Conservation (phyloP, 805 yeast species). For the Brettanomyces anomalus region DNA sequence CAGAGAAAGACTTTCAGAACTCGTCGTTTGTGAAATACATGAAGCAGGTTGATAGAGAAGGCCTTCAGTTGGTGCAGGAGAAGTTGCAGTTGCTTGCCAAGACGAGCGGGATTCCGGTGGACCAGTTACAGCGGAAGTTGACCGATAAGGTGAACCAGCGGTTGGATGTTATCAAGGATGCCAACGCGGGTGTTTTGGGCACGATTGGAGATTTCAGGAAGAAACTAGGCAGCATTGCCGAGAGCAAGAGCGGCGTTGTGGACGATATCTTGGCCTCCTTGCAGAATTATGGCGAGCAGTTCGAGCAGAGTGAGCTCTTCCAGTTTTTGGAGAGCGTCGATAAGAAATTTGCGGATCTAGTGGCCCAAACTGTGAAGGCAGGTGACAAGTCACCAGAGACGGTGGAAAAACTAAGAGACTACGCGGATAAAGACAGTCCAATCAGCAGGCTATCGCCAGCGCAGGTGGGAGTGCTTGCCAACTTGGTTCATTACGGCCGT, state of each 20-base stretch:
- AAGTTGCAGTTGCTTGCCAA: slow-evolving; percentile 18
- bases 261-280: slow-evolving; percentile 15
- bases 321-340: slow-evolving; percentile 13
- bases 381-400: slow-evolving; percentile 8
- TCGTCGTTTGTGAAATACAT: slow-evolving; percentile 16
- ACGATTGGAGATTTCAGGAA: slow-evolving; percentile 12
- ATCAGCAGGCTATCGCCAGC: not conserved
- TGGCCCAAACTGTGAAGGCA: slow-evolving; percentile 8
- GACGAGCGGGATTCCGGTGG: slow-evolving; percentile 10
- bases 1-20: slow-evolving; percentile 13
- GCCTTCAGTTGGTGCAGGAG: slow-evolving; percentile 15
- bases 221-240: slow-evolving; percentile 10
- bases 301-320: slow-evolving; percentile 15
- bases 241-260: slow-evolving; percentile 8
- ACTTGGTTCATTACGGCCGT: not conserved
- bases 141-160: slow-evolving; percentile 14
- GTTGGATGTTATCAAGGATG: slow-evolving; percentile 2
- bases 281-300: slow-evolving; percentile 9
- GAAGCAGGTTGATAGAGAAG: slow-evolving; percentile 11
- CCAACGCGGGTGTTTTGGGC: slow-evolving; percentile 6
- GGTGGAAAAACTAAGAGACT: slow-evolving; percentile 7
- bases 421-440: slow-evolving; percentile 10
- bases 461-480: not conserved
- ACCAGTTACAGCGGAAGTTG: slow-evolving; percentile 14
- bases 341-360: slow-evolving; percentile 14